Evolutionary conservation across 2,329 filamentous ascomycete species (phyloP), one percentile per base, ranked within the genome.

Genomic region (Fusarium sp.): DNA sequence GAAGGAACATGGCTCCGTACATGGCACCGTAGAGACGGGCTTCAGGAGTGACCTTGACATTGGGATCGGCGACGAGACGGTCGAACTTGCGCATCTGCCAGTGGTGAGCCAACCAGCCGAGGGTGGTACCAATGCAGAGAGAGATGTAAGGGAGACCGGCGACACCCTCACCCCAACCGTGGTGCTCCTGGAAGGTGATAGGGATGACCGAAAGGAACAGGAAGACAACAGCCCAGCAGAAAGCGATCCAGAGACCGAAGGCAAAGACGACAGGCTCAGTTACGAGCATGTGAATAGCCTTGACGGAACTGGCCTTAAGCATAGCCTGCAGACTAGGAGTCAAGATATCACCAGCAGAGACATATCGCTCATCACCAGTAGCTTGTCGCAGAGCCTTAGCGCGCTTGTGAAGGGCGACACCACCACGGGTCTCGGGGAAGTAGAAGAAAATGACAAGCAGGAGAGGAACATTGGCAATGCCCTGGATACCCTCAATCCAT

Each of bases 191-290:
- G 34, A 72, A 72, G 1, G 70, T 72, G 12, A 72, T 72, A 6
- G 70, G 70, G 6, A 73, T 73, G 4, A 73, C 71, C 0, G 71
- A 73, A 0, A 73, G 70, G 47, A 73, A 73, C 9, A 73, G 65
- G 41, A 73, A 73, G 24, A 73, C 71, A 3, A 73, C 71, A 24
- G 70, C 71, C 71, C 71, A 73, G 41, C 71, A 73, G 54, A 73
- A 73, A 4, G 71, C 71, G 8, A 73, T 73, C 71, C 71, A 73
- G 14, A 73, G 65, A 27, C 71, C 71, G 27, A 73, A 73, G 3
- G 71, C 71, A 48, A 73, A 70, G 24, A 73, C 71, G 4, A 73
- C 71, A n/a, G 71, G 71, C 46, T 73, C 71, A 1, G 71, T 73
- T 6, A 65, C 71, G 29, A 73, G 7, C 71, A 73, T 73, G 41